These are phyloP conservation scores for Pseudocercospora eumusae DNA, from an alignment of 2,329 filamentous ascomycete species.

Conservation along the genomic window DNA sequence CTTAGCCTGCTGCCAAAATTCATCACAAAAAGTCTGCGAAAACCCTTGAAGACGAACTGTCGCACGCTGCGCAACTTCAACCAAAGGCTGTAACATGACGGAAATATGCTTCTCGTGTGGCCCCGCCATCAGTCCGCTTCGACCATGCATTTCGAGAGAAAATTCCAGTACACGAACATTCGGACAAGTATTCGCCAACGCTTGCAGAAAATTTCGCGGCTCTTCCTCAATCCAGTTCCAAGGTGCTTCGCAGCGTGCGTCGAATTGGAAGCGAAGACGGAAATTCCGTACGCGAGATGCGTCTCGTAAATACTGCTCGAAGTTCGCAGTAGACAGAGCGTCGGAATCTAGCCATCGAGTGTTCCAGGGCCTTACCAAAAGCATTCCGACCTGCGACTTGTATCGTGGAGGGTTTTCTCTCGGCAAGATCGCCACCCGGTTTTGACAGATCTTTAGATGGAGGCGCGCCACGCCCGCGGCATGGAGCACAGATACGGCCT, in stretches of 20 bases:
- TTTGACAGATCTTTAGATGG: too few relatives aligned
- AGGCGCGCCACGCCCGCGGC: neutral
- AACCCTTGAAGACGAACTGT: neutral
- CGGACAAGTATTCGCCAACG: neutral
- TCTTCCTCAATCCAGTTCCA: neutral
- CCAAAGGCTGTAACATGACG: neutral
- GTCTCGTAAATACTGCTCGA: neutral
- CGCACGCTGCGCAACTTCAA: neutral
- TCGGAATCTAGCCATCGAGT: too few relatives aligned
- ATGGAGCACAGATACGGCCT: neutral
- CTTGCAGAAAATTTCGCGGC: neutral
- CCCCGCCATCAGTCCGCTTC: neutral
- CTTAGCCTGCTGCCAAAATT: neutral
- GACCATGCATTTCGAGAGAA: too few relatives aligned
- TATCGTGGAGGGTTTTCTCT: too few relatives aligned
- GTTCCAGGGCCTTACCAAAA: neutral
- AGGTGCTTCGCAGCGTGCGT: neutral
- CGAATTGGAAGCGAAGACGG: neutral
- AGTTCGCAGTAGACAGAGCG: too few relatives aligned
- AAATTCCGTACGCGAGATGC: neutral
- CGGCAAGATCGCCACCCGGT: too few relatives aligned
- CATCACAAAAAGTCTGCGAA: neutral
- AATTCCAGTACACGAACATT: neutral
- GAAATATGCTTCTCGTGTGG: neutral
- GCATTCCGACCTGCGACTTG: too few relatives aligned